Evolutionary conservation across 176 grass and related monocot species (phyloP).

Genomic region (Aegilops umbellulata): DNA sequence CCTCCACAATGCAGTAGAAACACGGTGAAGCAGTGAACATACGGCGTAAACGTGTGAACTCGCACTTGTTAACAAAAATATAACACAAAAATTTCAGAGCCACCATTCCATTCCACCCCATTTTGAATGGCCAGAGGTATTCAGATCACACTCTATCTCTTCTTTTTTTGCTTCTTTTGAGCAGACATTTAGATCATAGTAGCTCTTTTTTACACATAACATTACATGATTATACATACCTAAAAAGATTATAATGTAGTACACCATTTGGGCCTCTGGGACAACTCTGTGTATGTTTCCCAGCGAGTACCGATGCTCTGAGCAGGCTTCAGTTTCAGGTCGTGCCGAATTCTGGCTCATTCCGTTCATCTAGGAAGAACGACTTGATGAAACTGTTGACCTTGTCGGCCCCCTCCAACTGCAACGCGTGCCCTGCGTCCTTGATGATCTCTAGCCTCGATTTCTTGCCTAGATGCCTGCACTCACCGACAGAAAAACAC

Average conservation of each 20-base stretch:
- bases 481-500: not conserved
- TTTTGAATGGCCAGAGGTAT: not conserved
- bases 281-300: not conserved
- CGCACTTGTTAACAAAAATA: no score
- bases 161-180: not conserved
- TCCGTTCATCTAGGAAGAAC: constrained; percentile 44
- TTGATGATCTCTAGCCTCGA: constrained; percentile 70
- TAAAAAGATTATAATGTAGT: not conserved
- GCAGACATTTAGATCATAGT: not conserved
- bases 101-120: not conserved
- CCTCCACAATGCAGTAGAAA: no score
- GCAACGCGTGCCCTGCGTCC: constrained; percentile 80
- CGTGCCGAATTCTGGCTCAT: not conserved
- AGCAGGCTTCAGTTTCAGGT: not conserved
- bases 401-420: constrained; percentile 52
- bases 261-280: not conserved
- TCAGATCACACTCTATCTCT: not conserved
- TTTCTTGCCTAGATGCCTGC: constrained; percentile 64
- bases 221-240: not conserved
- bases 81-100: not conserved
- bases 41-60: no score
- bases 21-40: no score
- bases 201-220: not conserved
- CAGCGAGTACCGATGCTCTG: not conserved
- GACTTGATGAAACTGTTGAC: constrained; percentile 55